Conservation (phyloP, 2,329 filamentous ascomycete species). For the Diaporthe eres region DNA sequence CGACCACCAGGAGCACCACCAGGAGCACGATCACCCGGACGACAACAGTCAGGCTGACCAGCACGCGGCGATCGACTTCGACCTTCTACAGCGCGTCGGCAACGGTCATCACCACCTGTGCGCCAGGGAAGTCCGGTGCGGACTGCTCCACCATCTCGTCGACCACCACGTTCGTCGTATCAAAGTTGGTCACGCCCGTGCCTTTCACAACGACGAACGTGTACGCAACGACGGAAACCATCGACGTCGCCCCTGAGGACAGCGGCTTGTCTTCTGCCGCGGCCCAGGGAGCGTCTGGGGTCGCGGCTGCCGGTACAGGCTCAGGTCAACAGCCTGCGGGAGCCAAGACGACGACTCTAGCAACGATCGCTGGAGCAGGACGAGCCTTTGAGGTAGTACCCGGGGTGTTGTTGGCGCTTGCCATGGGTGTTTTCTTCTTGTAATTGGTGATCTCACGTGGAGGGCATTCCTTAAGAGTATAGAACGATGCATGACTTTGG, state of each 20-base stretch:
- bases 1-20: slow-evolving; percentile 19
- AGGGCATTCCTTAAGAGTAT: neutral
- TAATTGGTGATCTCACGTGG: neutral
- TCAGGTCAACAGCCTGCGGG: neutral
- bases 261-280: neutral
- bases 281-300: slow-evolving; percentile 1
- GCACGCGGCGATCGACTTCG: slow-evolving; percentile 2
- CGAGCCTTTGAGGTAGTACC: neutral
- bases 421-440: neutral
- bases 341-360: neutral
- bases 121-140: neutral
- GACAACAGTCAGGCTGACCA: slow-evolving; percentile 16
- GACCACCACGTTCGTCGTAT: neutral
- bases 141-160: slow-evolving; percentile 24
- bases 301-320: slow-evolving; percentile 14
- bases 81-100: neutral
- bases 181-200: neutral
- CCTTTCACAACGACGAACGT: neutral
- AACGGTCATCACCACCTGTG: neutral
- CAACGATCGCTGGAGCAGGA: slow-evolving; percentile 14
- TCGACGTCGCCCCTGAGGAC: neutral
- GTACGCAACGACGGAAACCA: neutral
- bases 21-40: slow-evolving; percentile 15
- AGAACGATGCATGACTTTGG: neutral
- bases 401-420: neutral